phyloP scores from a whole-genome alignment of 768 basidiomycete species.

The Pholiota microspora region DNA sequence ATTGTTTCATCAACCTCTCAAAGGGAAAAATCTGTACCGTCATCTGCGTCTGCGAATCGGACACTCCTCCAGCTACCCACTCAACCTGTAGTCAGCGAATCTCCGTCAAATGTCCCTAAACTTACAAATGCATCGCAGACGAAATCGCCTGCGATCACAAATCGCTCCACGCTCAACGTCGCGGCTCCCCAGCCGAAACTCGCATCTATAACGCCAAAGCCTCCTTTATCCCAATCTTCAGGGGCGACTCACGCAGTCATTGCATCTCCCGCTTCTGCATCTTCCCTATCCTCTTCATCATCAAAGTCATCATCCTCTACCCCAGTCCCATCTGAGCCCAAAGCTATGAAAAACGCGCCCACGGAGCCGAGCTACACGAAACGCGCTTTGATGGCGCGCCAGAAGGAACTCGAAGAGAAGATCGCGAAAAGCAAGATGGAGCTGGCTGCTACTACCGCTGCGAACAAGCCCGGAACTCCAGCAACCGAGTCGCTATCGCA shows the following conservation, averaged over 20 bases:
- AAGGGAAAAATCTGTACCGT: no score
- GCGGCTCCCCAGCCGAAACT: not conserved
- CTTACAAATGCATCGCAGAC: not conserved
- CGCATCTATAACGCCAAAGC: not conserved
- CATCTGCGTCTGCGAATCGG: not conserved
- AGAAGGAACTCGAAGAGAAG: slow-evolving; percentile 44
- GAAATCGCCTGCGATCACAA: not conserved
- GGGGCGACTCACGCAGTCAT: not conserved
- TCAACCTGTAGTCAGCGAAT: not conserved
- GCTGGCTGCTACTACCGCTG: slow-evolving; percentile 19
- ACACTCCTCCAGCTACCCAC: not conserved
- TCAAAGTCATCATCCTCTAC: slow-evolving; percentile 10
- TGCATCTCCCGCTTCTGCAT: not conserved
- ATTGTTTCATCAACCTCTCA: slow-evolving; percentile 1
- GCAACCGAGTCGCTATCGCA: not conserved
- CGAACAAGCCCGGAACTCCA: not conserved
- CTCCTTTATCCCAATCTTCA: not conserved
- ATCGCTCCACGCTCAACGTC: not conserved
- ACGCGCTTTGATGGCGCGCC: slow-evolving; percentile 36
- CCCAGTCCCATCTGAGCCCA: slow-evolving; percentile 32
- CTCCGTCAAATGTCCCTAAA: not conserved
- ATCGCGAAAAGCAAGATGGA: slow-evolving; percentile 37
- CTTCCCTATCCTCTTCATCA: not conserved
- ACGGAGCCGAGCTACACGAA: slow-evolving; percentile 37
- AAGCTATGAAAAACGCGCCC: slow-evolving; percentile 35